phyloP scores from a whole-genome alignment of 2,329 filamentous ascomycete species.

The Ascochyta rabiei region DNA sequence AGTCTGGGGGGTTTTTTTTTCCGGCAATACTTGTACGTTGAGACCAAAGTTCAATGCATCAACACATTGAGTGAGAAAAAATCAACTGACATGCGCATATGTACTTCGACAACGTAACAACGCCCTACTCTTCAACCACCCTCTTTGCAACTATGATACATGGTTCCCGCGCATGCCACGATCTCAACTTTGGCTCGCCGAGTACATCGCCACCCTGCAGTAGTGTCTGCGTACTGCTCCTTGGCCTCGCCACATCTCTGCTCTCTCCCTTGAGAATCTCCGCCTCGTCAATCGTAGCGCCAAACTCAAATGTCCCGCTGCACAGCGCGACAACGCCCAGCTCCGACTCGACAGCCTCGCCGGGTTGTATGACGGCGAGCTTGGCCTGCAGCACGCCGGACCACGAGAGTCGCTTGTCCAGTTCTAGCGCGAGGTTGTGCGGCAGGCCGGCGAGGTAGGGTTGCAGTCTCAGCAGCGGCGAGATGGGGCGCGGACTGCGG shows the following conservation, averaged over 20 bases:
- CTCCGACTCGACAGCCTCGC: slow-evolving; percentile 64
- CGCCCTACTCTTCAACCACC: not conserved
- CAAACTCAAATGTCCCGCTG: slow-evolving; percentile 81
- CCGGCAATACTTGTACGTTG: no score
- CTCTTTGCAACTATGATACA: slow-evolving; percentile 51
- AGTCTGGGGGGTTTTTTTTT: no score
- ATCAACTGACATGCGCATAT: not conserved
- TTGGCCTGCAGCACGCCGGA: slow-evolving; percentile 82
- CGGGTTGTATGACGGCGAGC: slow-evolving; percentile 67
- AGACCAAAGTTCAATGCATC: not conserved
- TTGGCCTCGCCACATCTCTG: slow-evolving; percentile 23
- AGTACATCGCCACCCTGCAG: slow-evolving; percentile 37
- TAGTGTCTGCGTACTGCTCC: slow-evolving; percentile 35
- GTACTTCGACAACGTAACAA: not conserved
- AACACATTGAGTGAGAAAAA: not conserved
- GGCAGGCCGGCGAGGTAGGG: slow-evolving; percentile 77
- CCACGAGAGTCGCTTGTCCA: slow-evolving; percentile 82
- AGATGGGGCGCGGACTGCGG: slow-evolving; percentile 69
- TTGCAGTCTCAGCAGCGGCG: slow-evolving; percentile 75
- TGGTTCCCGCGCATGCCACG: slow-evolving; percentile 54
- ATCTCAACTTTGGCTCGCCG: slow-evolving; percentile 48
- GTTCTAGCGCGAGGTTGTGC: slow-evolving; percentile 74
- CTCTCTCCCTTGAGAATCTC: slow-evolving; percentile 51
- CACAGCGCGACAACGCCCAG: slow-evolving; percentile 78
- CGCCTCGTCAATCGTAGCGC: slow-evolving; percentile 81